Evolutionary conservation across 331 rosid species (phyloP).

Genomic region (Pyracantha coccinea): DNA sequence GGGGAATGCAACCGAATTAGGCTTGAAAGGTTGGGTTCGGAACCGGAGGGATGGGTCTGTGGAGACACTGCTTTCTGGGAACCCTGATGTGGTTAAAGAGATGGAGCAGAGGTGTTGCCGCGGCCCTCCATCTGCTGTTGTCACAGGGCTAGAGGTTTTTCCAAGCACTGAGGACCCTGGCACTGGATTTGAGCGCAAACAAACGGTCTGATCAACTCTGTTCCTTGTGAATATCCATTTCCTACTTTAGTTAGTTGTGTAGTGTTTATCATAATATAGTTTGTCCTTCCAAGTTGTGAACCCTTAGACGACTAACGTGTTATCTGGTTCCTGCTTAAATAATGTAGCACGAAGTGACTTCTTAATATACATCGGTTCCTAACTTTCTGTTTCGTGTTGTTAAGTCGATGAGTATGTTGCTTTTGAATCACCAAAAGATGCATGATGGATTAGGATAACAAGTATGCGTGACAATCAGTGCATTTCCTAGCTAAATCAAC

Average conservation of each 20-base stretch:
- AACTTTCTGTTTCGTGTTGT: background rate
- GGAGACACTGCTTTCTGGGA: slow-evolving; percentile 79
- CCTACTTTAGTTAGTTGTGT: background rate
- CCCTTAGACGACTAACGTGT: background rate
- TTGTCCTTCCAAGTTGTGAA: background rate
- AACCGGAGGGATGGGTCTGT: slow-evolving; percentile 80
- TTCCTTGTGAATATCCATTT: background rate
- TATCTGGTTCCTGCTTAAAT: background rate
- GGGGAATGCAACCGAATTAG: slow-evolving; percentile 58
- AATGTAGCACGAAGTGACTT: background rate
- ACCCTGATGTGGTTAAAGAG: slow-evolving; percentile 45
- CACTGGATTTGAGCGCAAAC: slow-evolving; percentile 47
- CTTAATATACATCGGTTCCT: background rate
- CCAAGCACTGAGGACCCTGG: slow-evolving; percentile 62
- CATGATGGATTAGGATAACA: background rate
- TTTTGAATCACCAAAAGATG: background rate
- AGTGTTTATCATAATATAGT: background rate
- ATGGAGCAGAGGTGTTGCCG: slow-evolving; percentile 90
- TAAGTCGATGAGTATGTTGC: background rate
- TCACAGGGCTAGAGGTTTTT: slow-evolving; percentile 58
- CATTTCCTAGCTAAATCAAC: background rate
- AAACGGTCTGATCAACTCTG: slow-evolving; percentile 37
- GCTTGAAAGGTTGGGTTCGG: slow-evolving; percentile 79
- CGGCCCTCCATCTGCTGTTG: slow-evolving; percentile 65
- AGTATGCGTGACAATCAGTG: background rate